Evolutionary conservation across 441 rosid genomes (phyloP).

Genomic region (Adansonia gregorii): DNA sequence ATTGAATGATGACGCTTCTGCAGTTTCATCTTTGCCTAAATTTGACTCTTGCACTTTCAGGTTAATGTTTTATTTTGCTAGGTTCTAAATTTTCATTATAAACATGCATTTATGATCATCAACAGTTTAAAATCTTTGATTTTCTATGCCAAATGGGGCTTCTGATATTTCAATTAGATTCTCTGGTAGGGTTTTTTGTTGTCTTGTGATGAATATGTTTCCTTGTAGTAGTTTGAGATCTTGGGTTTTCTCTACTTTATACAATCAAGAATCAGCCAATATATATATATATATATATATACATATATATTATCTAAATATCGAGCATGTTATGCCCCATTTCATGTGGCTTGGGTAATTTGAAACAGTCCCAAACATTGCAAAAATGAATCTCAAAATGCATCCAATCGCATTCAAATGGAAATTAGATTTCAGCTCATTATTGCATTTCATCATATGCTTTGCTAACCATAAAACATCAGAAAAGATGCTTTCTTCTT

Average conservation of each 20-base stretch:
- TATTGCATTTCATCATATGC: background rate
- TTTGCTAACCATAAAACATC: background rate
- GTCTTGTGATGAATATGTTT: background rate
- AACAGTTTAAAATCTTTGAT: background rate
- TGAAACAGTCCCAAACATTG: conserved; percentile 5
- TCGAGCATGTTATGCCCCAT: background rate
- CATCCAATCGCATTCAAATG: background rate
- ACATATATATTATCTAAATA: background rate
- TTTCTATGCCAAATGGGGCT: background rate
- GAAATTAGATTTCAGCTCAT: background rate
- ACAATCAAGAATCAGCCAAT: background rate
- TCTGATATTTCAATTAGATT: background rate
- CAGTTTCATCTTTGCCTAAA: background rate
- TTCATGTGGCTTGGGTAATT: background rate
- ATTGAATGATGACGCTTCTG: background rate
- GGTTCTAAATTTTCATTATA: too few species aligned
- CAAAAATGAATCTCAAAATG: conserved; percentile 10
- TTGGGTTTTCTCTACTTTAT: conserved; percentile 14
- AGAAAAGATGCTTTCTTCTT: background rate
- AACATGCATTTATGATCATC: background rate
- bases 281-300: background rate
- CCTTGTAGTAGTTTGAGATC: background rate
- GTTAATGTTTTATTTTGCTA: background rate
- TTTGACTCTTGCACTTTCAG: background rate
- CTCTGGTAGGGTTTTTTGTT: background rate